Evolutionary conservation across 176 grass and related monocot species (phyloP).

Genomic region (Avena eriantha): DNA sequence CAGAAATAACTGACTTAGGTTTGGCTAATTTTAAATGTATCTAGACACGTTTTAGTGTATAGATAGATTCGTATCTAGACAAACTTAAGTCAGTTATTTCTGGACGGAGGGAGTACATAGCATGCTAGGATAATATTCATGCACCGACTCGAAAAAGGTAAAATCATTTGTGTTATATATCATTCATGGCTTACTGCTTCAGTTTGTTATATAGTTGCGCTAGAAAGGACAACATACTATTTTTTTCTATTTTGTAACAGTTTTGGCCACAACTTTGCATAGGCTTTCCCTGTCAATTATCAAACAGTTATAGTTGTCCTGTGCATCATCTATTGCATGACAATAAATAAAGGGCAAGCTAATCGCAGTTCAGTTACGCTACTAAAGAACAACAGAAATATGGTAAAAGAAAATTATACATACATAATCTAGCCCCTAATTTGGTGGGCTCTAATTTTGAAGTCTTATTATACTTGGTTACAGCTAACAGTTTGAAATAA

Average conservation of each 20-base stretch:
- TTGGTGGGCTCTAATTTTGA: neutral
- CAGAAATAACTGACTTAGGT: too few relatives aligned
- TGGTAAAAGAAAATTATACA: neutral
- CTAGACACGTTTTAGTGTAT: too few relatives aligned
- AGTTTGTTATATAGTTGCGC: neutral
- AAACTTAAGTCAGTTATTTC: too few relatives aligned
- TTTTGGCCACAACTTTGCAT: neutral
- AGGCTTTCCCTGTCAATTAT: constrained; percentile 17
- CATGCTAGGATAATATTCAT: neutral
- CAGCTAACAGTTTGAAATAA: neutral
- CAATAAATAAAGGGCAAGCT: neutral
- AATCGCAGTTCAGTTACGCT: neutral
- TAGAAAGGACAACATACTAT: constrained; percentile 1
- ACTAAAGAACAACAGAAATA: constrained; percentile 19
- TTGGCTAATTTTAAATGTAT: too few relatives aligned
- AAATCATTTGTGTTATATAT: neutral
- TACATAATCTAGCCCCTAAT: neutral
- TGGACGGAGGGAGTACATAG: too few relatives aligned
- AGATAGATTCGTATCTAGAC: too few relatives aligned
- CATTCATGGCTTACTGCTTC: constrained; percentile 7
- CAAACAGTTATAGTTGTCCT: neutral
- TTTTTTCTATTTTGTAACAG: constrained; percentile 1
- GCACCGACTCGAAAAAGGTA: neutral
- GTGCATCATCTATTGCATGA: constrained; percentile 8
- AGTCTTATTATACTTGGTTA: neutral